These are phyloP conservation scores for Ceratocystis harringtonii DNA, from an alignment of 2,329 filamentous ascomycete species.

Conservation along the genomic window DNA sequence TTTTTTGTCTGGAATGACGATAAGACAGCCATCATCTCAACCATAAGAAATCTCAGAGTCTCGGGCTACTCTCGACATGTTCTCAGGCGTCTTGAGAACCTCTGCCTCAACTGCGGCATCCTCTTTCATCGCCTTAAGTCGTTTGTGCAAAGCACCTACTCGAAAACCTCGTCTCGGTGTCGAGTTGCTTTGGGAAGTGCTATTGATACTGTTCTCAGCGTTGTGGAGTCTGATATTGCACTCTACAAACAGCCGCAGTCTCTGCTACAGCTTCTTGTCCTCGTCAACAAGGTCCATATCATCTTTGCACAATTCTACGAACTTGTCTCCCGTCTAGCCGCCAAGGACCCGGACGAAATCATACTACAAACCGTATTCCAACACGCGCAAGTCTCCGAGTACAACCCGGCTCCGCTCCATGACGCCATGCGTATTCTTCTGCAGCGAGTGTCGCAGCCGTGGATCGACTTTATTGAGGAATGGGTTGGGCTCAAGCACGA, in stretches of 20 bases:
- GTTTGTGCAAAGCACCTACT: conserved; percentile 35
- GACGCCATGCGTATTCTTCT: conserved; percentile 54
- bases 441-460: conserved; percentile 46
- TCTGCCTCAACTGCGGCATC: conserved; percentile 35
- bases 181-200: conserved; percentile 39
- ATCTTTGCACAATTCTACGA: conserved; percentile 38
- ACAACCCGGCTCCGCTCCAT: conserved; percentile 45
- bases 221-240: conserved; percentile 36
- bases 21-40: conserved; percentile 37
- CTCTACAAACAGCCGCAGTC: conserved; percentile 31
- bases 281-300: conserved; percentile 31
- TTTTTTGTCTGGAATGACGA: conserved; percentile 49
- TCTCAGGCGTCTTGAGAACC: conserved; percentile 32
- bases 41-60: conserved; percentile 33
- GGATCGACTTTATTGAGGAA: conserved; percentile 51
- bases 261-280: conserved; percentile 37
- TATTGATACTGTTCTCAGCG: conserved; percentile 33
- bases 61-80: conserved; percentile 41
- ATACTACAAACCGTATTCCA: conserved; percentile 47
- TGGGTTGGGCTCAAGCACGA: conserved; percentile 60
- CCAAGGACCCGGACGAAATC: conserved; percentile 40
- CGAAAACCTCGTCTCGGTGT: conserved; percentile 31
- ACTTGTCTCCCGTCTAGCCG: conserved; percentile 34
- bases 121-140: conserved; percentile 31
- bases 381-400: conserved; percentile 47